Evolutionary conservation across 805 yeast genomes (phyloP), one percentile per base, ranked within the genome.

Genomic region (Limtongozyma cylindracea): DNA sequence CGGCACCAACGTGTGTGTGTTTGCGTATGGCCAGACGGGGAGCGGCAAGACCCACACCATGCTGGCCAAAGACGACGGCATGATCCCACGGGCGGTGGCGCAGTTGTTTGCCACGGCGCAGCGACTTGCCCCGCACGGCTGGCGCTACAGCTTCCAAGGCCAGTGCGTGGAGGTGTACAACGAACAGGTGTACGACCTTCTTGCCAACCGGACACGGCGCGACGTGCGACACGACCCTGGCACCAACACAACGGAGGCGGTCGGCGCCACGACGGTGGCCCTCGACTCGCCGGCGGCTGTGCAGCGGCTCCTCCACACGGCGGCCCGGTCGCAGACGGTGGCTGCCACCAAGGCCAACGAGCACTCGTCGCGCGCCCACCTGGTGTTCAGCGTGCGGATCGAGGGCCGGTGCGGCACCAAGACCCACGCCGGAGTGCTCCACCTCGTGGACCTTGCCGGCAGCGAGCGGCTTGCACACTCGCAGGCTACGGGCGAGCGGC

Each of bases 31-130:
- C 11, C 18, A 17, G n/a, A 17, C 18, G 11, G n/a, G 77, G 60
- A 48, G 95, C 0, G 98, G 98, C 3, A 84, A 84, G 39, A 84
- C 96, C 0, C 69, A 46, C 39, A 88, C 98, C 1, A 88, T 84
- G 96, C 59, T 80, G 2, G 47, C 48, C 25, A 46, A 59, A 0
- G 34, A 42, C 1, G 71, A 70, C 34, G 96, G 98, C 10, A 62
- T 84, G 50, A 77, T 80, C 16, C 78, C 91, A 1, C 50, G 61
- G 10, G 72, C 94, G 0, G 55, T 82, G 9, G 41, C 48, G 10
- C 72, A 69, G 33, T 70, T 84, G 4, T 78, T 78, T 35, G 43
- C 55, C 4, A 59, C 65, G 23, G 55, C 65, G 3, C 38, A 47
- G 0, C 43, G 42, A 3, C 34, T 70, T 18, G 43, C 53, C 24